Percentiles rank a stretch among this genome's conserved stretches.
These are phyloP conservation scores for Rhynchospora pubera DNA, from an alignment of 176 grass and related monocot genomes.

Conservation along the genomic window DNA sequence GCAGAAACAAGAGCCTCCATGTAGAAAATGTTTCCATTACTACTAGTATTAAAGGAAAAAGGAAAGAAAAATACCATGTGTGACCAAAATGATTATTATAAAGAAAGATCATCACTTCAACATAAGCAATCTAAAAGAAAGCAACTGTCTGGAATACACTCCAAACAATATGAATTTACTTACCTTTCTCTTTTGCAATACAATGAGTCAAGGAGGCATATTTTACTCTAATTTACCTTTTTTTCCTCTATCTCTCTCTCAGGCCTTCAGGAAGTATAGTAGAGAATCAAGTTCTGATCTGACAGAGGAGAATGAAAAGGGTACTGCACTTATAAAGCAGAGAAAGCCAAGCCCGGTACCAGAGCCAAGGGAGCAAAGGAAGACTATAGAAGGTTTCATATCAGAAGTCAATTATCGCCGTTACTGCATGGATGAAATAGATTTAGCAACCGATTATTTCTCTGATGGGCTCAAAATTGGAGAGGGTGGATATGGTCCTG, in stretches of 20 bases:
- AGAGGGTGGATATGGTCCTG: constrained; percentile 84
- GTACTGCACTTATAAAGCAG: constrained; percentile 1
- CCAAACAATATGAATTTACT: neutral
- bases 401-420: constrained; percentile 45
- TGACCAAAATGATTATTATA: neutral
- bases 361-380: constrained; percentile 33
- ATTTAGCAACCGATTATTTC: constrained; percentile 36
- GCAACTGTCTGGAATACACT: neutral
- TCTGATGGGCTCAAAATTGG: constrained; percentile 47
- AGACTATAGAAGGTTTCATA: constrained; percentile 50
- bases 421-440: constrained; percentile 51
- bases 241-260: neutral
- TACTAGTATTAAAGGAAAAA: constrained; percentile 1
- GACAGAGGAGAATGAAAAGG: constrained; percentile 15
- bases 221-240: neutral
- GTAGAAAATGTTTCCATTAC: neutral
- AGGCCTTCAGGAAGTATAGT: constrained; percentile 2
- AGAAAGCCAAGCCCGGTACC: constrained; percentile 3
- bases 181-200: neutral
- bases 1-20: neutral
- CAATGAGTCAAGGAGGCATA: neutral
- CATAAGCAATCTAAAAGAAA: neutral
- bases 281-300: neutral
- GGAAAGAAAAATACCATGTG: neutral
- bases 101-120: neutral